Evolutionary conservation across 371 early-diverging fungal genomes (phyloP).

Genomic region (Dinochytrium kinnereticum): DNA sequence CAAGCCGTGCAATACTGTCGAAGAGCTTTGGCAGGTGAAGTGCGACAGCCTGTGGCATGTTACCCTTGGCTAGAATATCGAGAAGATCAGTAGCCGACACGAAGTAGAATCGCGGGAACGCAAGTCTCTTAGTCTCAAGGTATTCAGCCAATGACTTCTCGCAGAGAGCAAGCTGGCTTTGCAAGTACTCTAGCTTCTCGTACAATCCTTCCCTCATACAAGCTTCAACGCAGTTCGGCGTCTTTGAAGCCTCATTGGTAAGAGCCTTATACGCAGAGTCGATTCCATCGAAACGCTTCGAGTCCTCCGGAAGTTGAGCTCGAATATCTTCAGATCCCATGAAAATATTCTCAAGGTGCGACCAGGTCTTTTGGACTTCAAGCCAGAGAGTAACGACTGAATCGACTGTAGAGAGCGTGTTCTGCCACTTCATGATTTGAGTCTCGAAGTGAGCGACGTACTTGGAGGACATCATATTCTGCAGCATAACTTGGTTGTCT

Average conservation of each 20-base stretch:
- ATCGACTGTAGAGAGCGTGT: constrained; percentile 62
- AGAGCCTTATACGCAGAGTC: constrained; percentile 60
- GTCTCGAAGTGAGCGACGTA: constrained; percentile 65
- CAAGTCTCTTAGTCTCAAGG: constrained; percentile 66
- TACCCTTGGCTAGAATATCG: constrained; percentile 70
- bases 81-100: constrained; percentile 65
- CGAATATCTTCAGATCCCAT: constrained; percentile 69
- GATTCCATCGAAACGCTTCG: constrained; percentile 64
- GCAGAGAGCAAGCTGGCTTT: constrained; percentile 64
- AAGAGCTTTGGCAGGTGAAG: constrained; percentile 64
- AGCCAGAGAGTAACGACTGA: constrained; percentile 61
- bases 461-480: constrained; percentile 67
- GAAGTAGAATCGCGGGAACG: constrained; percentile 71
- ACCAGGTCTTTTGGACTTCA: constrained; percentile 70
- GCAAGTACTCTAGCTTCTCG: constrained; percentile 61
- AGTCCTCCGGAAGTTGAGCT: constrained; percentile 69
- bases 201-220: constrained; percentile 60
- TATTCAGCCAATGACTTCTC: constrained; percentile 70
- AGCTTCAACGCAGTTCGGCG: constrained; percentile 62
- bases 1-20: constrained; percentile 60
- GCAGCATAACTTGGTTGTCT: constrained; percentile 71
- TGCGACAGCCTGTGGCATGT: constrained; percentile 61
- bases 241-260: constrained; percentile 62
- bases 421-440: constrained; percentile 68
- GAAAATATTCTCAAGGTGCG: constrained; percentile 67